phyloP scores from a whole-genome alignment of 164 flowering plant genomes.

The Sextonia rubra region DNA sequence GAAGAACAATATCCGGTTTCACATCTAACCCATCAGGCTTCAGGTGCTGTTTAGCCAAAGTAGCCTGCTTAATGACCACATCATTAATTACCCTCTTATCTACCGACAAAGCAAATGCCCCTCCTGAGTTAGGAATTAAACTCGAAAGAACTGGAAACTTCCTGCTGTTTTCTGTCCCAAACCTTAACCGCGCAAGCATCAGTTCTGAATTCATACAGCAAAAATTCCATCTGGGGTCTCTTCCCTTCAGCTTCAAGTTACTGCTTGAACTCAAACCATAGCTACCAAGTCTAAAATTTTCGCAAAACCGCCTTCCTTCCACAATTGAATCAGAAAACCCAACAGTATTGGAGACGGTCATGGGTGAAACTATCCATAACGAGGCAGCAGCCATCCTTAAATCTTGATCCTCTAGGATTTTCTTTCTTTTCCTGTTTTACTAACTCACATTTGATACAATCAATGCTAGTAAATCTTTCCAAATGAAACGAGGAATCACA shows the following conservation, averaged over 20 bases:
- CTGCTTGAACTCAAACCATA: not conserved
- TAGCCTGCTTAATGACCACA: slow-evolving; percentile 80
- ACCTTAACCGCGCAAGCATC: slow-evolving; percentile 5
- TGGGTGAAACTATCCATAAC: slow-evolving; percentile 32
- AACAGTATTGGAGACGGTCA: slow-evolving; percentile 27
- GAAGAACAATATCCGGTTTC: slow-evolving; percentile 44
- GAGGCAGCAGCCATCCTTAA: slow-evolving; percentile 12
- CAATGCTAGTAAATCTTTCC: not conserved
- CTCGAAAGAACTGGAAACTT: slow-evolving; percentile 33
- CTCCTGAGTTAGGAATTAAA: slow-evolving; percentile 42
- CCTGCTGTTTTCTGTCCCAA: slow-evolving; percentile 4
- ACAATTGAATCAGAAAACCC: slow-evolving; percentile 30
- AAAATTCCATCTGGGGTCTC: slow-evolving; percentile 22
- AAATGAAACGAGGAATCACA: not conserved
- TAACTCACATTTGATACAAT: not conserved
- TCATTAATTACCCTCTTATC: slow-evolving; percentile 70
- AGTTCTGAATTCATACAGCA: slow-evolving; percentile 13
- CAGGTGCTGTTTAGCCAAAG: slow-evolving; percentile 45
- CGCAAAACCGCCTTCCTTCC: slow-evolving; percentile 15
- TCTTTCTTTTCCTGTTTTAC: not conserved
- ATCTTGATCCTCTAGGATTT: not conserved
- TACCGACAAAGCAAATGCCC: slow-evolving; percentile 43
- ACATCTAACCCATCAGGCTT: slow-evolving; percentile 35
- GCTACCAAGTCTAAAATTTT: slow-evolving; percentile 15
- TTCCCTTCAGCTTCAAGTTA: slow-evolving; percentile 20